These are phyloP conservation scores for Heliamphora pulchella DNA, from an alignment of 179 eudicot genomes.

Conservation along the genomic window DNA sequence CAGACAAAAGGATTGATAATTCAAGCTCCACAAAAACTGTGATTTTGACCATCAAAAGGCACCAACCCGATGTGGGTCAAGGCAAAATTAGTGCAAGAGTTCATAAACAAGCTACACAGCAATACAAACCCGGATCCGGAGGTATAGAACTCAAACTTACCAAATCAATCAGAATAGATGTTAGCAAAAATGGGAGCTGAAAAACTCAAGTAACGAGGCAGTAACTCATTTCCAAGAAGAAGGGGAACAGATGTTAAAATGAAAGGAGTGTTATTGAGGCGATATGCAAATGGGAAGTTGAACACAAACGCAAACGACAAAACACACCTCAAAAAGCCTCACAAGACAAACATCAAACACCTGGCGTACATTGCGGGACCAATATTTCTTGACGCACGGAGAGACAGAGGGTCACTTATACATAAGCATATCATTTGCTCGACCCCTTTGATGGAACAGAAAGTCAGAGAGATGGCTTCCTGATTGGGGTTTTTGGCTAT, in stretches of 20 bases:
- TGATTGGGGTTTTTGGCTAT: background rate
- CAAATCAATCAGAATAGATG: background rate
- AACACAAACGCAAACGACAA: background rate
- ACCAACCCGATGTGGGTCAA: background rate
- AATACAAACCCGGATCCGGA: background rate
- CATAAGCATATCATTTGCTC: background rate
- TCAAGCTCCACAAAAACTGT: background rate
- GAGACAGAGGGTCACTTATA: background rate
- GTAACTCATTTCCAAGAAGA: background rate
- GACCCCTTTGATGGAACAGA: background rate
- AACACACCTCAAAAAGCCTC: slow-evolving; percentile 4
- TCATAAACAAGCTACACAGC: background rate
- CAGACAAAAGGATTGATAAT: no score
- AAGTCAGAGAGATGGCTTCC: background rate
- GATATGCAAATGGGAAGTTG: background rate
- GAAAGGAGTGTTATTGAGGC: background rate
- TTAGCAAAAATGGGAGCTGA: background rate
- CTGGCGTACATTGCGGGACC: slow-evolving; percentile 30
- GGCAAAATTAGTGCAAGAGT: background rate
- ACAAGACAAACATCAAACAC: slow-evolving; percentile 39
- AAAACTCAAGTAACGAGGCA: background rate
- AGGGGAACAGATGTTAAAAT: background rate
- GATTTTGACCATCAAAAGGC: background rate
- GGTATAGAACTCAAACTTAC: background rate
- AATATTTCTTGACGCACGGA: background rate